A percentile compares a stretch with the other conserved stretches of the same genome.
phyloP scores from a whole-genome alignment of 2,329 filamentous ascomycete genomes.

The Talaromyces pinophilus region DNA sequence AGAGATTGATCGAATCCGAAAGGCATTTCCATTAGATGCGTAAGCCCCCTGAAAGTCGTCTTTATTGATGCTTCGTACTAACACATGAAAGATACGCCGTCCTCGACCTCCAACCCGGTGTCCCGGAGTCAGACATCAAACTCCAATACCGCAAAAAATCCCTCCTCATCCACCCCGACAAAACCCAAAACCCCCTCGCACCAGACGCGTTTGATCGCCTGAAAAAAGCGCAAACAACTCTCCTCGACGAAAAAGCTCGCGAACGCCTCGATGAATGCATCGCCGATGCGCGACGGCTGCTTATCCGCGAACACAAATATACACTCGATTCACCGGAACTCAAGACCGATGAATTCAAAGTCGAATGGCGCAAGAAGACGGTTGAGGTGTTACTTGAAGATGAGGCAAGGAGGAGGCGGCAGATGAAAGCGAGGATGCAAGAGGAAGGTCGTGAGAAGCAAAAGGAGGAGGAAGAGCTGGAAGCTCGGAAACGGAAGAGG shows the following conservation, averaged over 20 bases:
- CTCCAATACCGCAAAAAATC: conserved; percentile 92
- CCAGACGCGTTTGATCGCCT: conserved; percentile 96
- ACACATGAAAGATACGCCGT: conserved; percentile 71
- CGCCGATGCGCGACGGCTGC: conserved; percentile 88
- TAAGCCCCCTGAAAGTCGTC: conserved; percentile 37
- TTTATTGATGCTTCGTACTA: too few relatives aligned
- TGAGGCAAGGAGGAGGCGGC: conserved; percentile 78
- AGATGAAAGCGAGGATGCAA: conserved; percentile 92
- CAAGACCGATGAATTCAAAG: conserved; percentile 76
- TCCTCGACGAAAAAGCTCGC: conserved; percentile 93
- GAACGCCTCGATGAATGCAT: conserved; percentile 88
- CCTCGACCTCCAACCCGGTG: conserved; percentile 90
- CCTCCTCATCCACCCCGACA: conserved; percentile 98
- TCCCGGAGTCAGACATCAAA: conserved; percentile 96
- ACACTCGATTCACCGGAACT: conserved; percentile 83
- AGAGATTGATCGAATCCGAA: conserved; percentile 91
- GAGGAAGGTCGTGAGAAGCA: conserved; percentile 90
- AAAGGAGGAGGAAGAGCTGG: conserved; percentile 80
- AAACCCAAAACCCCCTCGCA: conserved; percentile 85
- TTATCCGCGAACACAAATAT: conserved; percentile 93
- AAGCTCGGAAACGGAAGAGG: conserved; percentile 77
- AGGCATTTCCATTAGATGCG: conserved; percentile 80
- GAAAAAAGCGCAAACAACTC: conserved; percentile 87
- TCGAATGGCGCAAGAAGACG: conserved; percentile 86
- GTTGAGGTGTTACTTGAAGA: conserved; percentile 89